Conservation (phyloP, 2,329 filamentous ascomycete species). For the Penicillium sclerotigenum region DNA sequence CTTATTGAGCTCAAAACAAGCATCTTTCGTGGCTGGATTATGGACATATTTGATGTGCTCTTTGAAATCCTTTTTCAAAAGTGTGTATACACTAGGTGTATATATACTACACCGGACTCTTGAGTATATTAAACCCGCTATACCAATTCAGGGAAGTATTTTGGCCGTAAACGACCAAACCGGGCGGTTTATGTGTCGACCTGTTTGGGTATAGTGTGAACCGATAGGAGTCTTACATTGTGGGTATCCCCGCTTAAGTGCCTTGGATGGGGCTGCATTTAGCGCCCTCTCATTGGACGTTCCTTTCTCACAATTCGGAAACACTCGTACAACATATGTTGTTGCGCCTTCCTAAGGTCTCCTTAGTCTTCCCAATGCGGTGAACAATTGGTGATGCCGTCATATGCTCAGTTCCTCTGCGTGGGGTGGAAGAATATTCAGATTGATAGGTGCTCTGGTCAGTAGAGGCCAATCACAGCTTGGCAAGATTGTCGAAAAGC, state of each 20-base stretch:
- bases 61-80: constrained; percentile 11
- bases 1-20: constrained; percentile 8
- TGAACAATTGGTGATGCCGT: background rate
- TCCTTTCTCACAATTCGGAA: background rate
- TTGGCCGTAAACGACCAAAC: background rate
- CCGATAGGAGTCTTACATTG: background rate
- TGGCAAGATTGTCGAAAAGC: background rate
- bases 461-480: background rate
- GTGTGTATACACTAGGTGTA: background rate
- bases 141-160: background rate
- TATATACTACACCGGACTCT: background rate
- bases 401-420: background rate
- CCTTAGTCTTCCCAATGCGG: background rate
- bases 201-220: background rate
- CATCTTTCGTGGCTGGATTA: constrained; percentile 11
- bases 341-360: background rate
- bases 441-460: too few relatives aligned
- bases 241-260: background rate
- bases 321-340: too few relatives aligned
- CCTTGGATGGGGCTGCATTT: background rate
- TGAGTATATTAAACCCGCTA: background rate
- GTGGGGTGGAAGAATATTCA: background rate
- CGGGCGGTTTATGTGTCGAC: background rate
- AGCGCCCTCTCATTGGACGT: background rate
- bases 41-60: constrained; percentile 16